phyloP scores from a whole-genome alignment of 1,284 basidiomycete genomes.

The Tetrapyrgos nigripes region DNA sequence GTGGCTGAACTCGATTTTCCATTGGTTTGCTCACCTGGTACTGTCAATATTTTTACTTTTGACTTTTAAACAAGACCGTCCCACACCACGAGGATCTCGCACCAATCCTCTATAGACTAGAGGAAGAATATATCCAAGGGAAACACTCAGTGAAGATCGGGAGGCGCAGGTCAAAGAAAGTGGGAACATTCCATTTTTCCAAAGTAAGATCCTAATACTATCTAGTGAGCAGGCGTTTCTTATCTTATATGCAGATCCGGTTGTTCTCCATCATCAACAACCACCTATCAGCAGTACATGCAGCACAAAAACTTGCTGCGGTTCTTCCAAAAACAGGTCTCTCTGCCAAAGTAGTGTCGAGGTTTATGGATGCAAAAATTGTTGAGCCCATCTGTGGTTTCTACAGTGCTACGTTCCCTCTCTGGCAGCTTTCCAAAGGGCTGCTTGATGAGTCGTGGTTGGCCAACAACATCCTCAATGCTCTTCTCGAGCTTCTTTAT shows the following conservation, averaged over 20 bases:
- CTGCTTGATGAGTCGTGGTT: conserved; percentile 30
- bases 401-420: conserved; percentile 21
- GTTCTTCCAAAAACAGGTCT: not conserved
- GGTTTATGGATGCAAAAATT: conserved; percentile 6
- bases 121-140: conserved; percentile 13
- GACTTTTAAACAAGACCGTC: conserved; percentile 16
- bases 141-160: conserved; percentile 17
- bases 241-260: not conserved
- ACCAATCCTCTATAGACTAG: conserved; percentile 13
- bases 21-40: not conserved
- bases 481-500: conserved; percentile 25
- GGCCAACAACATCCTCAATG: conserved; percentile 30
- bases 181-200: conserved; percentile 18
- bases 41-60: not conserved
- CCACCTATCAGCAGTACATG: not conserved
- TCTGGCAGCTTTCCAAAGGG: conserved; percentile 26
- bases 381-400: conserved; percentile 19
- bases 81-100: conserved; percentile 16
- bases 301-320: not conserved
- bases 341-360: not conserved
- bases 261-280: not conserved
- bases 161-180: not conserved
- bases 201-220: conserved; percentile 18
- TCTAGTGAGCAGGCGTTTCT: conserved; percentile 1
- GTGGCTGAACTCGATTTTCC: not conserved